Percentiles rank a stretch among this genome's conserved stretches.
phyloP scores from a whole-genome alignment of 164 flowering plant genomes.

The Protea cynaroides region DNA sequence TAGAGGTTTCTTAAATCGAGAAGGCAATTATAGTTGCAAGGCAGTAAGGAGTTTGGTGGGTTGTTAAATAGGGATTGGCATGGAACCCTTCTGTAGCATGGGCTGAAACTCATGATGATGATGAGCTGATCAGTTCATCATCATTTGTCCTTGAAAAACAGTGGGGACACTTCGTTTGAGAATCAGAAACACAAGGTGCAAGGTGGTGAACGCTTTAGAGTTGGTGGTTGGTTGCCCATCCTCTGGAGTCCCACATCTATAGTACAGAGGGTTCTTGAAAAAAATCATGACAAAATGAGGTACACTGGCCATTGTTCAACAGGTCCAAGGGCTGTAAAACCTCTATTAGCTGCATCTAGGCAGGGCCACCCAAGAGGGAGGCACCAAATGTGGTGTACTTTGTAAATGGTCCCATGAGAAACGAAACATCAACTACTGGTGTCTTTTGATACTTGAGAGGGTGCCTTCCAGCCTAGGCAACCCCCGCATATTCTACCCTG shows the following conservation, averaged over 20 bases:
- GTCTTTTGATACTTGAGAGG: conserved; percentile 9
- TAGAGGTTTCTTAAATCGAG: too few species aligned
- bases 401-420: not conserved
- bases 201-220: not conserved
- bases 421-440: not conserved
- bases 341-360: conserved; percentile 14
- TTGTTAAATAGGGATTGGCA: too few species aligned
- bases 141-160: not conserved
- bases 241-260: too few species aligned
- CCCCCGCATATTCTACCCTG: not conserved
- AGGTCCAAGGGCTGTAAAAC: not conserved
- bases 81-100: too few species aligned
- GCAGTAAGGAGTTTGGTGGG: too few species aligned
- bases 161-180: not conserved
- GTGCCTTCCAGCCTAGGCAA: conserved; percentile 25
- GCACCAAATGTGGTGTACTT: conserved; percentile 9
- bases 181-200: too few species aligned
- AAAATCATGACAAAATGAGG: conserved; percentile 1
- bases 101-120: too few species aligned
- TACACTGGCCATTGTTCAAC: conserved; percentile 2
- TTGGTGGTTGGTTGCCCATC: too few species aligned
- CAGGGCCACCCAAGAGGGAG: not conserved
- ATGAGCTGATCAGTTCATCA: too few species aligned
- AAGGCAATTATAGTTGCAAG: too few species aligned
- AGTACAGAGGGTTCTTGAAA: conserved; percentile 5